Base-by-base conservation (phyloP, 176 grass and related monocot species). In the Chloris gayana region DNA sequence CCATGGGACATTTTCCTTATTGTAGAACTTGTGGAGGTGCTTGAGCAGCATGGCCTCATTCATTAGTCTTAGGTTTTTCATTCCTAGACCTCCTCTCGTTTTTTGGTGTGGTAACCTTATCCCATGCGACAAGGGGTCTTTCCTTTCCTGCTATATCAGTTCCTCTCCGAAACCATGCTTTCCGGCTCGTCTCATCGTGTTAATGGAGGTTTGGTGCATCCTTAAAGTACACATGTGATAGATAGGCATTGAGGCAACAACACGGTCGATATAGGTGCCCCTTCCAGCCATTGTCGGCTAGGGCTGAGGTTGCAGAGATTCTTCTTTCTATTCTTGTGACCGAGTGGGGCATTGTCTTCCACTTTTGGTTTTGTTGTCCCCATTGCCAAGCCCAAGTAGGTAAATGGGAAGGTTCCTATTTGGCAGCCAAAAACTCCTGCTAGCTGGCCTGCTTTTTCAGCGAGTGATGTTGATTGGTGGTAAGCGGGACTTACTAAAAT, bases 291-390 rank as follows among this genome's bases (percentile, higher is more conserved):
- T 54, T 6, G 50, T 7, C 7, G 22, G 4, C 50, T 18, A 54
- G n/a, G 7, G 17, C 22, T 5, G 19, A 1, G 1, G 50, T 7
- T 0, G 4, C 0, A 7, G 19, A 21, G 0, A 54, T 7, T 6
- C 6, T 54, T 21, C 50, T 54, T 5, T 54, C 50, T 0, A 54
- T 22, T 5, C 6, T 54, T 1, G 18, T 6, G 18, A 54, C 19
- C 4, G n/a, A 54, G 19, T 0, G 4, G 18, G 6, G 50, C 3
- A 54, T 22, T 4, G 7, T 54, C 50, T 7, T 54, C 50, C 5
- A 54, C 50, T 22, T 6, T 54, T 7, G 50, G 50, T 22, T 22
- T 54, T 1, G 18, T 54, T 54, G 6, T 6, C 0, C 50, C 18
- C 50, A 54, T 21, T 0, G 50, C 11, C 0, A 50, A 15, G 2